Evolutionary conservation across 306 rosid species (phyloP).

Genomic region (Prunus davidiana): DNA sequence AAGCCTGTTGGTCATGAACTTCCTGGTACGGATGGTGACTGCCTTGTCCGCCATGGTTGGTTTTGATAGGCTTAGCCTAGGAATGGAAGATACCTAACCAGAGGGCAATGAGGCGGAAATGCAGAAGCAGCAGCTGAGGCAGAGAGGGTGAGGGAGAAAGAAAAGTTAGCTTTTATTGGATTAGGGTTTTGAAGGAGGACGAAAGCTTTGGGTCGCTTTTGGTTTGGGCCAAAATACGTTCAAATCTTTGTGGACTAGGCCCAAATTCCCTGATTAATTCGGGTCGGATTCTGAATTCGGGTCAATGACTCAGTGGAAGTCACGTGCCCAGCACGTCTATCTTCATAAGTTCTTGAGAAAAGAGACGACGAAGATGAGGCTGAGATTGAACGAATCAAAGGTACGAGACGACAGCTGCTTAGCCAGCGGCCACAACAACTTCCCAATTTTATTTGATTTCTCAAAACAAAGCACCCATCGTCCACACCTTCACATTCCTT

Average conservation of each 20-base stretch:
- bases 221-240: constrained; percentile 4
- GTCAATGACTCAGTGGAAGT: not conserved
- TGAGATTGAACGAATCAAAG: not conserved
- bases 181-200: constrained; percentile 36
- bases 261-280: not conserved
- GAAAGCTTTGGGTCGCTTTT: not conserved
- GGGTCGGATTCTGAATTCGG: not conserved
- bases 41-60: constrained; percentile 85
- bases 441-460: not conserved
- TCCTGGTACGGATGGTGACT: constrained; percentile 79
- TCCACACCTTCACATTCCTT: not conserved
- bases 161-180: constrained; percentile 10
- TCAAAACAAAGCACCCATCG: not conserved
- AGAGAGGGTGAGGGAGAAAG: not conserved
- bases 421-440: no score
- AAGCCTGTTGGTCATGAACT: constrained; percentile 92
- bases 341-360: not conserved
- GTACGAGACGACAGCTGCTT: not conserved
- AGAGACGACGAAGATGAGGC: not conserved
- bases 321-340: not conserved
- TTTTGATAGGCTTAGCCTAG: constrained; percentile 6
- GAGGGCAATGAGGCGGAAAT: not conserved
- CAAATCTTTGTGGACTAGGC: not conserved
- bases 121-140: constrained; percentile 10
- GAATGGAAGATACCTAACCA: constrained; percentile 3